Evolutionary conservation across 2,329 filamentous ascomycete genomes (phyloP), one percentile per base, ranked within the genome.

Genomic region (Fusarium tuaranense): DNA sequence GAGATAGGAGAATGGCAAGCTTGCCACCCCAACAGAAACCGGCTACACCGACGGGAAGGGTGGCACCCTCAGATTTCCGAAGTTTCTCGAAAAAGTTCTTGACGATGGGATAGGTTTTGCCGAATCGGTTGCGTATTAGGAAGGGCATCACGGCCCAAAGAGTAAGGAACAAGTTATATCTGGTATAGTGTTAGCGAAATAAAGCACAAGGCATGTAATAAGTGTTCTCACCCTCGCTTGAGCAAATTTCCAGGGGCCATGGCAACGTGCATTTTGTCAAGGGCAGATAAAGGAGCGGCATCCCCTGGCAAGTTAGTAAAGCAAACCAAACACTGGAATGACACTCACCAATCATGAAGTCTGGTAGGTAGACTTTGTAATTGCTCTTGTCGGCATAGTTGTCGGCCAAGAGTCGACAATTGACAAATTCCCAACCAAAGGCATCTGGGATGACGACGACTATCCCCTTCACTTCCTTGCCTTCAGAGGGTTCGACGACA

Each of bases 11-110:
- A 10, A 89, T 78, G 3, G 85, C 81, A 73, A 91, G 86, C 70
- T 88, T 88, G 27, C 89, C 91, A 27, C 90, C 90, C 90, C 90
- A 92, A 83, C 89, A 92, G 82, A 90, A 92, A 1, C 90, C 91
- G 0, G 88, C 88, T 0, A 84, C 87, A 25, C 86, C 89, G 55
- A 92, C 80, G 18, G 81, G 79, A 8, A 82, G 76, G 59, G 44
- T 58, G 7, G 71, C 67, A 13, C 80, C 80, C 44, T 80, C 78
- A 32, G 81, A 79, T 44, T 80, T 75, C 44, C 81, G 85, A 5
- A 87, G 71, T 6, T 79, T 74, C 63, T 81, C 76, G 46, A 87
- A 81, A 75, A 83, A 86, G 41, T 71, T 74, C 44, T 75, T 77
- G 22, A 86, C 83, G 38, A 78, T 69, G 2, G 84, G 83, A 32